Evolutionary conservation across 768 basidiomycete species (phyloP).

Genomic region (Crucibulum laeve): DNA sequence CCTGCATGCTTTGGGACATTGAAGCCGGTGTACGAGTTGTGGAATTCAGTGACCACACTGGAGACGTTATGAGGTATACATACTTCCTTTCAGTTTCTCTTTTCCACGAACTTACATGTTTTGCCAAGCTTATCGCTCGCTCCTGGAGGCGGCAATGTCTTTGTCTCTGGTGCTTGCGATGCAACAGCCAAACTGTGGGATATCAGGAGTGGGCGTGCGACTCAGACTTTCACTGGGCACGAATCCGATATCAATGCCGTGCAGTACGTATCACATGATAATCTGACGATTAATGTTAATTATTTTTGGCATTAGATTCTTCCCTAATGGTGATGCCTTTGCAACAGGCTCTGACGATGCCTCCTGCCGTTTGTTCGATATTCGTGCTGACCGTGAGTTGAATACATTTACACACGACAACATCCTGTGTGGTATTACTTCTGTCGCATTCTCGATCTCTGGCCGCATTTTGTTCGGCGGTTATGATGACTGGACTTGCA

Average conservation of each 20-base stretch:
- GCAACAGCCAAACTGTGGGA: conserved; percentile 99
- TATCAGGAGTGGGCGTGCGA: conserved; percentile 94
- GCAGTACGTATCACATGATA: conserved; percentile 55
- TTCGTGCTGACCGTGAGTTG: conserved; percentile 94
- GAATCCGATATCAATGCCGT: conserved; percentile 99
- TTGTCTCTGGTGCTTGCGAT: conserved; percentile 99
- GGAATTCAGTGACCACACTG: conserved; percentile 98
- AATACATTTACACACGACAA: conserved; percentile 98
- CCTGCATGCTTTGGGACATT: conserved; percentile 99
- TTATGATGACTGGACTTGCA: conserved; percentile 99
- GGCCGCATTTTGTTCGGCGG: conserved; percentile 97
- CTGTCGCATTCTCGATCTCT: conserved; percentile 97
- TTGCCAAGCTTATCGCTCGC: conserved; percentile 79
- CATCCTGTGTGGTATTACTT: conserved; percentile 97
- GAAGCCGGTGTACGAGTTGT: conserved; percentile 97
- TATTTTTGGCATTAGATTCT: conserved; percentile 63
- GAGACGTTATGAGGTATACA: conserved; percentile 97
- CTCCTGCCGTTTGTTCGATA: conserved; percentile 96
- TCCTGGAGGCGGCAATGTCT: conserved; percentile 80
- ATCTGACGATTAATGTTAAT: conserved; percentile 7
- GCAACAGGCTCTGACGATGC: conserved; percentile 99
- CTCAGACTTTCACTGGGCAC: conserved; percentile 97
- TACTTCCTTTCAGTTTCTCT: conserved; percentile 2
- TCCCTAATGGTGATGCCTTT: conserved; percentile 99
- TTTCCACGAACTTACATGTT: conserved; percentile 11